These are phyloP conservation scores for Noccaea caerulescens DNA, from an alignment of 345 rosid species.

Conservation along the genomic window DNA sequence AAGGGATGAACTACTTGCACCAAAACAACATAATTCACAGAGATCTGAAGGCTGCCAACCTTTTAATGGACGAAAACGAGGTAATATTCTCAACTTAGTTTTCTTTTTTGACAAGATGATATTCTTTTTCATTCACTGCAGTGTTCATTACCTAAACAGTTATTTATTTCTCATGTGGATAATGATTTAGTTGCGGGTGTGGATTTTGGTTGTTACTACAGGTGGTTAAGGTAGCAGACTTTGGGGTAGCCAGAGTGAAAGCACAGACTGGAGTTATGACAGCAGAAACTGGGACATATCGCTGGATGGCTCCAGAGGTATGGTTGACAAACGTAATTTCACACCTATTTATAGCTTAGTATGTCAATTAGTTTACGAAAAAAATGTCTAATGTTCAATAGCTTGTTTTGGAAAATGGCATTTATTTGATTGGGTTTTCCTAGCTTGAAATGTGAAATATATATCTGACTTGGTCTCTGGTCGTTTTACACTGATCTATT, in stretches of 20 bases:
- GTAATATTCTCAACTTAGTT: conserved; percentile 49
- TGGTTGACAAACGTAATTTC: background rate
- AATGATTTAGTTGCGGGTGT: background rate
- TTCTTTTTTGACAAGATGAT: conserved; percentile 1
- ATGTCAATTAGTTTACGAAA: background rate
- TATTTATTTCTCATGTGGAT: no score
- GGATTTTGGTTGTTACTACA: conserved; percentile 37
- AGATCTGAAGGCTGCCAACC: conserved; percentile 96
- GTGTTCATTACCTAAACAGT: background rate
- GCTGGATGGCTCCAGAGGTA: conserved; percentile 99
- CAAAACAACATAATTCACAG: conserved; percentile 94
- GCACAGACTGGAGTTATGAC: conserved; percentile 98
- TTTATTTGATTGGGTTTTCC: background rate
- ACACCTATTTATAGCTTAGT: background rate
- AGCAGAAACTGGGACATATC: conserved; percentile 98
- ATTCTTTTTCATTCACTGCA: background rate
- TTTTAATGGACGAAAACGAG: conserved; percentile 97
- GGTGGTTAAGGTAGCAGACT: conserved; percentile 99
- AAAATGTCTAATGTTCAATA: no score
- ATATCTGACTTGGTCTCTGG: background rate
- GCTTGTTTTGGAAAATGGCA: no score
- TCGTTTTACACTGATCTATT: background rate
- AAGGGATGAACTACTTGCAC: conserved; percentile 98
- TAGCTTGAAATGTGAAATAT: background rate
- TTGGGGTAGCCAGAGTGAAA: conserved; percentile 96